Evolutionary conservation across 768 basidiomycete species (phyloP).

Genomic region (Leccinum obscurum): DNA sequence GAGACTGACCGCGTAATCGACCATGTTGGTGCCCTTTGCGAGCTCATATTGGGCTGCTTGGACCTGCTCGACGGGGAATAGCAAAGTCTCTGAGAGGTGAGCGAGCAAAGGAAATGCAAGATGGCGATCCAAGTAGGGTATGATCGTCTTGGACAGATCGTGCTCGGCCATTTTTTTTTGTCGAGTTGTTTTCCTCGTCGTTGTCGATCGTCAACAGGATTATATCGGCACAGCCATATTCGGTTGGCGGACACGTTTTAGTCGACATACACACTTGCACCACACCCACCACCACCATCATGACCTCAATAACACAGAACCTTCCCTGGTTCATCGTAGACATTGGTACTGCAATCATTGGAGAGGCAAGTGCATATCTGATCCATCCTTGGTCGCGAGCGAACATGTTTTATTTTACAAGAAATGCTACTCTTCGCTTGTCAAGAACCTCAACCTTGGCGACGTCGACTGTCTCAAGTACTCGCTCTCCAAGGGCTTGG

Average conservation of each 20-base stretch:
- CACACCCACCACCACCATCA: constrained; percentile 33
- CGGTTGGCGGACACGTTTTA: neutral
- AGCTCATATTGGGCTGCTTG: constrained; percentile 95
- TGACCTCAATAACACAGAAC: constrained; percentile 79
- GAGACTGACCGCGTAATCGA: constrained; percentile 85
- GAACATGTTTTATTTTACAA: constrained; percentile 32
- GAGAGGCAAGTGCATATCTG: constrained; percentile 51
- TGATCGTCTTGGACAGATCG: constrained; percentile 89
- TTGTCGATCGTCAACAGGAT: constrained; percentile 8
- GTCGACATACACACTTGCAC: constrained; percentile 9
- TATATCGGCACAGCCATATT: constrained; percentile 27
- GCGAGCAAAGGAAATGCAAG: constrained; percentile 90
- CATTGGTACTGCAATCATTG: constrained; percentile 78
- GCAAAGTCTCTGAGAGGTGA: constrained; percentile 73
- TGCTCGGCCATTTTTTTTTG: constrained; percentile 69
- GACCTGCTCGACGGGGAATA: constrained; percentile 80
- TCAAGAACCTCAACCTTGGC: constrained; percentile 77
- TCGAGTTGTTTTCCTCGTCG: neutral
- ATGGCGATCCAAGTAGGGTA: constrained; percentile 93
- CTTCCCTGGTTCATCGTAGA: constrained; percentile 86
- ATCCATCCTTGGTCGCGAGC: neutral
- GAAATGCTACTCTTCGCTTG: constrained; percentile 89
- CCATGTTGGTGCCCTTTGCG: constrained; percentile 97
- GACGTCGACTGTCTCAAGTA: constrained; percentile 89
- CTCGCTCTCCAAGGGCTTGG: constrained; percentile 88